These are phyloP conservation scores for Backusella tuberculispora DNA, from an alignment of 192 early-diverging fungal genomes.

Conservation along the genomic window DNA sequence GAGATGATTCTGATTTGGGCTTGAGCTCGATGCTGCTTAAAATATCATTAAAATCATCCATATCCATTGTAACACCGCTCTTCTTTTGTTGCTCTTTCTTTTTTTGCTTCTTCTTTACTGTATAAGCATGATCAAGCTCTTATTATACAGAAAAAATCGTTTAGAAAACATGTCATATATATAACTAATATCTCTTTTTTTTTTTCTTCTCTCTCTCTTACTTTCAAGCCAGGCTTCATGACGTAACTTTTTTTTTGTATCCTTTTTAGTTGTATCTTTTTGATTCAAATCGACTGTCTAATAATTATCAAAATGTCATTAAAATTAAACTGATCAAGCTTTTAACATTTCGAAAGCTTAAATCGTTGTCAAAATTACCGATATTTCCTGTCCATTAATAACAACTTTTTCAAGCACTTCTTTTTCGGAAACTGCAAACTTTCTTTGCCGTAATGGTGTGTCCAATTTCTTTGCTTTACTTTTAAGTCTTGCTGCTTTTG, in stretches of 20 bases:
- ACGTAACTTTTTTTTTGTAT: constrained; percentile 52
- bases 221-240: constrained; percentile 69
- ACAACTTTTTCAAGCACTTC: constrained; percentile 32
- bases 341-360: not conserved
- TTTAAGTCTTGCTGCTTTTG: constrained; percentile 15
- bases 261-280: constrained; percentile 18
- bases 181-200: too few species aligned
- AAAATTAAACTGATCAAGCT: not conserved
- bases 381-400: constrained; percentile 2
- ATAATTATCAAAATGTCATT: not conserved
- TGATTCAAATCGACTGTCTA: not conserved
- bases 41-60: constrained; percentile 50
- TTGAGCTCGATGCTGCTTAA: constrained; percentile 39
- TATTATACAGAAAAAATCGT: not conserved
- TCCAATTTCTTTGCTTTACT: constrained; percentile 11
- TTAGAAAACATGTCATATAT: not conserved
- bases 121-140: constrained; percentile 59
- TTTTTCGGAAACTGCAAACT: constrained; percentile 32
- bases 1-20: constrained; percentile 12
- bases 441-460: constrained; percentile 18
- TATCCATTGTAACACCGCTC: constrained; percentile 55
- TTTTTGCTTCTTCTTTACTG: constrained; percentile 52
- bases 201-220: constrained; percentile 24
- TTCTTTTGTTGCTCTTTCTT: constrained; percentile 47
- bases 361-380: not conserved